These are phyloP conservation scores for Aureobasidium sp. DNA, from an alignment of 2,329 filamentous ascomycete species.

Conservation along the genomic window DNA sequence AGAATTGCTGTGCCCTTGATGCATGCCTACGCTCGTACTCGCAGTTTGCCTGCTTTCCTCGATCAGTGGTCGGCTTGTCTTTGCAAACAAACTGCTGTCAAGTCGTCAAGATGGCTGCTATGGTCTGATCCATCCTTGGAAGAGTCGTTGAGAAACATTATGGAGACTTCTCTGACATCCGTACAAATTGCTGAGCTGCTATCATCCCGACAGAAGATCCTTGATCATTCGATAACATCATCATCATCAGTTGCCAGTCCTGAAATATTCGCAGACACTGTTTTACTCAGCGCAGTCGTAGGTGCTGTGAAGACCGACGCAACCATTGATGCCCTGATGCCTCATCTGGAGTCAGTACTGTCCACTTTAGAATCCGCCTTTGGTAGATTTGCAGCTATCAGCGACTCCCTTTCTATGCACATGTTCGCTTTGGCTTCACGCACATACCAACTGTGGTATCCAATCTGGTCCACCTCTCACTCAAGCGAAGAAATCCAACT, in stretches of 20 bases:
- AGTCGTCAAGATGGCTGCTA: constrained; percentile 15
- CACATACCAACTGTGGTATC: constrained; percentile 9
- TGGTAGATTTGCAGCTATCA: neutral
- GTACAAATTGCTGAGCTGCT: constrained; percentile 20
- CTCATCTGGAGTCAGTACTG: constrained; percentile 1
- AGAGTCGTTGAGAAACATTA: constrained; percentile 19
- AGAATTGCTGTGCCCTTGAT: constrained; percentile 27
- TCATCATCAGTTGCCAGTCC: neutral
- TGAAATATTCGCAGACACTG: constrained; percentile 4
- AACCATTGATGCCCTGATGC: constrained; percentile 8
- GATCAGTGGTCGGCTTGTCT: constrained; percentile 27
- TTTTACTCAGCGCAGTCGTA: constrained; percentile 10
- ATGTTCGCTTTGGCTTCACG: neutral
- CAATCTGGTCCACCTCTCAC: constrained; percentile 8
- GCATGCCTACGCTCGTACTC: constrained; percentile 25
- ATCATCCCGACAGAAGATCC: neutral
- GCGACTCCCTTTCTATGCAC: neutral
- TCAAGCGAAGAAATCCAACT: neutral
- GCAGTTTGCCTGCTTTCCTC: constrained; percentile 25
- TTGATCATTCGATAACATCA: neutral
- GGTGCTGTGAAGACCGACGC: constrained; percentile 13
- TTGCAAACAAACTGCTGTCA: neutral
- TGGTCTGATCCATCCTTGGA: constrained; percentile 22
- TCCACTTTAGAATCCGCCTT: neutral
- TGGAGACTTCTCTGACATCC: constrained; percentile 21